These are phyloP conservation scores for Lecanicillium sp. DNA, from an alignment of 2,329 filamentous ascomycete species.

Conservation along the genomic window DNA sequence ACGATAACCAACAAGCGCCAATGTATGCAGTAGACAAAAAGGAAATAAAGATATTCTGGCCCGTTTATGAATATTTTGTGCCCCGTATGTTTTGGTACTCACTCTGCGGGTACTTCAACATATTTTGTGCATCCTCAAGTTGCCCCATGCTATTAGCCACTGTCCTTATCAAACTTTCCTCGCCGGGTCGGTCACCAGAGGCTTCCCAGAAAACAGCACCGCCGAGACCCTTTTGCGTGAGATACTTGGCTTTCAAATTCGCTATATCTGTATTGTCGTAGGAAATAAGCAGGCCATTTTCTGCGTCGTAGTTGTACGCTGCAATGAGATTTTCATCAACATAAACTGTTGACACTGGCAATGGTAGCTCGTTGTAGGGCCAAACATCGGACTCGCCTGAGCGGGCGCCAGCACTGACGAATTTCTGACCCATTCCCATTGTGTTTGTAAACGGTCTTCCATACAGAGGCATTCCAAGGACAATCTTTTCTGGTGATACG, in stretches of 20 bases:
- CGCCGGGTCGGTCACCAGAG: constrained; percentile 50
- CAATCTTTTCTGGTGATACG: constrained; percentile 55
- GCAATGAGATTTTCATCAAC: constrained; percentile 52
- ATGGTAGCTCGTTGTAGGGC: constrained; percentile 66
- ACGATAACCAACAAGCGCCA: too few species aligned
- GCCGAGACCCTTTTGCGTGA: constrained; percentile 52
- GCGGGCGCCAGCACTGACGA: constrained; percentile 54
- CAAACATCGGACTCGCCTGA: constrained; percentile 53
- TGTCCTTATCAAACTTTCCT: constrained; percentile 49
- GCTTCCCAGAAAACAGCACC: constrained; percentile 84
- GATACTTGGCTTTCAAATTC: constrained; percentile 53
- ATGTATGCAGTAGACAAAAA: too few species aligned
- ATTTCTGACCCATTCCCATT: constrained; percentile 55
- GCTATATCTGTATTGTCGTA: constrained; percentile 58
- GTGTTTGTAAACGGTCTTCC: constrained; percentile 68
- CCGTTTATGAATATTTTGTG: neutral
- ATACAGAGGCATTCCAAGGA: constrained; percentile 71
- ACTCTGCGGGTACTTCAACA: constrained; percentile 47
- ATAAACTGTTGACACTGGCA: constrained; percentile 44
- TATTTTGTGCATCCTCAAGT: constrained; percentile 42
- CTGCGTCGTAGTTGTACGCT: constrained; percentile 62
- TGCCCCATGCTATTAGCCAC: constrained; percentile 36
- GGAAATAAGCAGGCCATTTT: constrained; percentile 53
- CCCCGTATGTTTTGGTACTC: constrained; percentile 47
- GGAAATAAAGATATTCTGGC: too few species aligned